Evolutionary conservation across 345 rosid species (phyloP).

Genomic region (Streptanthus diversifolius): DNA sequence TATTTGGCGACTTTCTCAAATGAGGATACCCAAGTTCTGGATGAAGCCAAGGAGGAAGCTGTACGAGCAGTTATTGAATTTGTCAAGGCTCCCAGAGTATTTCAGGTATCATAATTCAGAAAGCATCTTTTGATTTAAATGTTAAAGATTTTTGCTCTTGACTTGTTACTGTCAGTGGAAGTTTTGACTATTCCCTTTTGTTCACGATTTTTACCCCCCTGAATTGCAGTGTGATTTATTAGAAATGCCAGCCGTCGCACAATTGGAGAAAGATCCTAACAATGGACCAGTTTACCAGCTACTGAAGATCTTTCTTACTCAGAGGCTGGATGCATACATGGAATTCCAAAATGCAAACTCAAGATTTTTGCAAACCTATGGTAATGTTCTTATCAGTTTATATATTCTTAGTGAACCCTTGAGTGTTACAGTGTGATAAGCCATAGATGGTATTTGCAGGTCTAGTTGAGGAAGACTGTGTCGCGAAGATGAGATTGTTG

Average conservation of each 20-base stretch:
- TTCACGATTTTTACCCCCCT: too few species aligned
- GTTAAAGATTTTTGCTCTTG: neutral
- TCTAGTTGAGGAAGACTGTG: conserved; percentile 82
- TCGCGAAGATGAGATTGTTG: conserved; percentile 80
- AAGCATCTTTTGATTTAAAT: neutral
- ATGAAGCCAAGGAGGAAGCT: conserved; percentile 91
- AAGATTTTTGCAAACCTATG: conserved; percentile 59
- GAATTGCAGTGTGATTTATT: conserved; percentile 84
- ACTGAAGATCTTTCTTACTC: conserved; percentile 73
- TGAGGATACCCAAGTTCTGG: conserved; percentile 56
- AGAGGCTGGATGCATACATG: conserved; percentile 71
- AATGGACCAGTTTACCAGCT: conserved; percentile 71
- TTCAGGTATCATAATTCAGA: conserved; percentile 54
- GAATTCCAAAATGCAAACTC: conserved; percentile 77
- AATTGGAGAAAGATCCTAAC: conserved; percentile 76
- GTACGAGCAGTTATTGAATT: conserved; percentile 67
- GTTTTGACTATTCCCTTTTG: neutral
- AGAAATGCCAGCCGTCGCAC: conserved; percentile 83
- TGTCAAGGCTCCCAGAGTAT: conserved; percentile 76
- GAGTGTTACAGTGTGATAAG: neutral
- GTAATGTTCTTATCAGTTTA: conserved; percentile 30
- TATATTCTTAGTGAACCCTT: neutral
- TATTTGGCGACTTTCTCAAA: conserved; percentile 79
- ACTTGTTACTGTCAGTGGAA: neutral
- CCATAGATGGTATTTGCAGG: conserved; percentile 37